These are phyloP conservation scores for Candida ponderosae DNA, from an alignment of 805 yeast genomes.

Conservation along the genomic window DNA sequence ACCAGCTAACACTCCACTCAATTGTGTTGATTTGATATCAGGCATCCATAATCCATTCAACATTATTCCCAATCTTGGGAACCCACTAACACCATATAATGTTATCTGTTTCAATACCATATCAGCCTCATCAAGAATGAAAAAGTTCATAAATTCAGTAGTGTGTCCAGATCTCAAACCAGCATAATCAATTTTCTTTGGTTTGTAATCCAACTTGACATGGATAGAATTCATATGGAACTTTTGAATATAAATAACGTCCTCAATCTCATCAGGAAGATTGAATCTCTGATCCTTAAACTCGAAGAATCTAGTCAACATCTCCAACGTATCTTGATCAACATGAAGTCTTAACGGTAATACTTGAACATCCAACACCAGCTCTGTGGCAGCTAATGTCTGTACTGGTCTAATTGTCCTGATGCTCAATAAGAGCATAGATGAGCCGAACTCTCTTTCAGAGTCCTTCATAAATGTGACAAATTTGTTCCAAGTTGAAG, in stretches of 20 bases:
- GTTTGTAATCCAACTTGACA: conserved; percentile 81
- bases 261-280: conserved; percentile 52
- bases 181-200: conserved; percentile 77
- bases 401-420: conserved; percentile 60
- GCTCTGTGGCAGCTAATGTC: conserved; percentile 60
- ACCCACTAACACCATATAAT: conserved; percentile 73
- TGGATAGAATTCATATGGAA: conserved; percentile 52
- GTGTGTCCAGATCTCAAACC: conserved; percentile 84
- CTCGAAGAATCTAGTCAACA: conserved; percentile 69
- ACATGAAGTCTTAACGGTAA: conserved; percentile 77
- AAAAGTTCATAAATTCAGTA: conserved; percentile 81
- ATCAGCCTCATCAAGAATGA: conserved; percentile 80
- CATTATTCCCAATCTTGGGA: conserved; percentile 44
- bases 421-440: conserved; percentile 49
- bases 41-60: conserved; percentile 81
- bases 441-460: conserved; percentile 60
- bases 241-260: conserved; percentile 59
- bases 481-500: conserved; percentile 89
- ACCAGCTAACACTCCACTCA: conserved; percentile 77
- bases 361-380: conserved; percentile 42
- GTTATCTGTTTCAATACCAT: conserved; percentile 54
- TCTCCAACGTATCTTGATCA: conserved; percentile 91
- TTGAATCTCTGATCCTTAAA: conserved; percentile 68
- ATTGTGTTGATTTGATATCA: conserved; percentile 73
- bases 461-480: conserved; percentile 59